These are phyloP conservation scores for Dothidotthia symphoricarpi DNA, from an alignment of 2,329 filamentous ascomycete species.

Conservation along the genomic window DNA sequence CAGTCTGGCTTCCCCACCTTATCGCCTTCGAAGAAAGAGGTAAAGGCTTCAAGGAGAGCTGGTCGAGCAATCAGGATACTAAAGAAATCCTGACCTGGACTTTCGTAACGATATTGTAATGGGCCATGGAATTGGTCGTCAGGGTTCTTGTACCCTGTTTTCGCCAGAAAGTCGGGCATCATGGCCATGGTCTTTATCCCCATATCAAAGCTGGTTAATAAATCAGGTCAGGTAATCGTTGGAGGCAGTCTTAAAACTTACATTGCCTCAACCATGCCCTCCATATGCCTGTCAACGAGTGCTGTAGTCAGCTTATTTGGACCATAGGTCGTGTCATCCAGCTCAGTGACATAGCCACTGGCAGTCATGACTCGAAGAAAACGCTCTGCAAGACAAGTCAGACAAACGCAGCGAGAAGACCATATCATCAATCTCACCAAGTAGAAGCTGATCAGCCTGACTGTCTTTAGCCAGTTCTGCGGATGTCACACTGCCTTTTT, in stretches of 20 bases:
- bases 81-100: constrained; percentile 1
- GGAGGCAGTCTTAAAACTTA: too few relatives aligned
- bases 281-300: constrained; percentile 1
- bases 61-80: constrained; percentile 1
- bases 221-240: too few relatives aligned
- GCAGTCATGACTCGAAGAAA: constrained; percentile 3
- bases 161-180: constrained; percentile 19
- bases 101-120: constrained; percentile 14
- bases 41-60: constrained; percentile 1
- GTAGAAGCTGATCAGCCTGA: constrained; percentile 3
- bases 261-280: constrained; percentile 5
- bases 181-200: constrained; percentile 7
- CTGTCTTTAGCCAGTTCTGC: constrained; percentile 3
- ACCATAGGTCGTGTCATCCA: constrained; percentile 1
- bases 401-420: too few relatives aligned
- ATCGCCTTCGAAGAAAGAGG: constrained; percentile 8
- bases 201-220: background rate
- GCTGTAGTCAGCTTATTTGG: constrained; percentile 1
- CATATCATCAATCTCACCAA: too few relatives aligned
- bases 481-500: constrained; percentile 2
- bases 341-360: constrained; percentile 4
- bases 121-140: constrained; percentile 20
- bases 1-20: constrained; percentile 3
- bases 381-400: too few relatives aligned
- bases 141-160: constrained; percentile 20